Conservation (phyloP, 208 protist species). For the Wallacemonas collosoma region DNA sequence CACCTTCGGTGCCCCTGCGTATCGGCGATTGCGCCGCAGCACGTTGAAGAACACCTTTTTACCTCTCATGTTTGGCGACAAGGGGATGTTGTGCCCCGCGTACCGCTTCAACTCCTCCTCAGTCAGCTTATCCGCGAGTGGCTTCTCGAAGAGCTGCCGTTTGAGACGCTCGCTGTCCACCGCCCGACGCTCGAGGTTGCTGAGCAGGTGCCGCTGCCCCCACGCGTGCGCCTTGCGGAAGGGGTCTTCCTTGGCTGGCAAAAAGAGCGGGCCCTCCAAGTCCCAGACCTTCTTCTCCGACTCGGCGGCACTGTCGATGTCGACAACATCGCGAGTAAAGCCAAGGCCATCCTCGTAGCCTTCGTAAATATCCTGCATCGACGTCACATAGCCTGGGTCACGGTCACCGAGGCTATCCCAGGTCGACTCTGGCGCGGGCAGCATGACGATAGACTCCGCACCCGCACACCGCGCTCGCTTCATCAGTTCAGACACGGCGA, state of each 20-base stretch:
- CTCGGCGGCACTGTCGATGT: conserved; percentile 22
- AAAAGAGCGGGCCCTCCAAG: conserved; percentile 61
- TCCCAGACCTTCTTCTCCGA: conserved; percentile 61
- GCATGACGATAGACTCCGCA: conserved; percentile 53
- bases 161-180: conserved; percentile 54
- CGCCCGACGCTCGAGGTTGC: conserved; percentile 64
- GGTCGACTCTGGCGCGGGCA: conserved; percentile 54
- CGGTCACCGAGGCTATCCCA: conserved; percentile 57
- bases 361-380: conserved; percentile 83
- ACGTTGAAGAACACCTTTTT: conserved; percentile 75
- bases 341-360: conserved; percentile 81
- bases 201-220: conserved; percentile 64
- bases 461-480: conserved; percentile 69
- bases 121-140: conserved; percentile 53
- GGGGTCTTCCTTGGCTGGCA: conserved; percentile 52
- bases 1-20: conserved; percentile 61
- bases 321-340: conserved; percentile 49
- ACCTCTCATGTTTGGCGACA: conserved; percentile 65
- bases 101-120: conserved; percentile 75
- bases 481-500: conserved; percentile 84
- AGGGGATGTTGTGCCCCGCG: conserved; percentile 77
- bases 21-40: conserved; percentile 59
- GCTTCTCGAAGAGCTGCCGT: conserved; percentile 64
- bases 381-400: conserved; percentile 77
- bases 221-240: conserved; percentile 58